Conservation (phyloP, 2,329 filamentous ascomycete species). For the Hypoxylon sp. region DNA sequence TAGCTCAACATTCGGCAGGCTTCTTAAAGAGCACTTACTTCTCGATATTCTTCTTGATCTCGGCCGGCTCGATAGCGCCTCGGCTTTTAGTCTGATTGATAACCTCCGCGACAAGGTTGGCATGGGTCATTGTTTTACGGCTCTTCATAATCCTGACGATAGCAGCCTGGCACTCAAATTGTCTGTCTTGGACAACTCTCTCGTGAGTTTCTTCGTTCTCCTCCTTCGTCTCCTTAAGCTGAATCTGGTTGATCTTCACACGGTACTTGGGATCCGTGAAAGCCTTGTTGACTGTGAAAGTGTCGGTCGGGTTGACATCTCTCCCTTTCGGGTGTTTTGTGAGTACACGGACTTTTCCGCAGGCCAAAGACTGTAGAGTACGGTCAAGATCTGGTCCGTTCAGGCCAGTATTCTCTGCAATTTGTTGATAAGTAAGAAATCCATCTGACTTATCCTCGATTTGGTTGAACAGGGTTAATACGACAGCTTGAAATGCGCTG, state of each 20-base stretch:
- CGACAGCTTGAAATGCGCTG: conserved; percentile 91
- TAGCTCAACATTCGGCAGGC: conserved; percentile 41
- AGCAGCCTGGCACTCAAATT: conserved; percentile 96
- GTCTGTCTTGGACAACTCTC: conserved; percentile 87
- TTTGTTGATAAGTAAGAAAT: conserved; percentile 80
- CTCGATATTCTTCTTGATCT: conserved; percentile 98
- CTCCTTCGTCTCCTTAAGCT: conserved; percentile 94
- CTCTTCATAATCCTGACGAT: conserved; percentile 98
- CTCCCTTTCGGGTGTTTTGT: conserved; percentile 87
- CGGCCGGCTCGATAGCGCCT: conserved; percentile 85
- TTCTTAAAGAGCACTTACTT: conserved; percentile 70
- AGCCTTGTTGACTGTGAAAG: conserved; percentile 82
- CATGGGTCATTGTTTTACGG: conserved; percentile 86
- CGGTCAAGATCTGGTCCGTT: conserved; percentile 84
- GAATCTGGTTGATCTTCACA: conserved; percentile 99
- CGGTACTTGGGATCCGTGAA: conserved; percentile 88
- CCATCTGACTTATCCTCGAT: conserved; percentile 66
- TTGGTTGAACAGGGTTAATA: conserved; percentile 91
- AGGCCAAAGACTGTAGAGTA: conserved; percentile 94
- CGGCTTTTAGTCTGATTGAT: conserved; percentile 90
- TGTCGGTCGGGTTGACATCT: conserved; percentile 84
- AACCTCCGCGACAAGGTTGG: conserved; percentile 90
- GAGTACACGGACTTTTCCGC: conserved; percentile 87
- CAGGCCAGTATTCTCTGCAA: conserved; percentile 81
- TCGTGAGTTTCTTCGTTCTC: conserved; percentile 97